Evolutionary conservation across 2,329 filamentous ascomycete genomes (phyloP).

Genomic region (Pseudogymnoascus sp.): DNA sequence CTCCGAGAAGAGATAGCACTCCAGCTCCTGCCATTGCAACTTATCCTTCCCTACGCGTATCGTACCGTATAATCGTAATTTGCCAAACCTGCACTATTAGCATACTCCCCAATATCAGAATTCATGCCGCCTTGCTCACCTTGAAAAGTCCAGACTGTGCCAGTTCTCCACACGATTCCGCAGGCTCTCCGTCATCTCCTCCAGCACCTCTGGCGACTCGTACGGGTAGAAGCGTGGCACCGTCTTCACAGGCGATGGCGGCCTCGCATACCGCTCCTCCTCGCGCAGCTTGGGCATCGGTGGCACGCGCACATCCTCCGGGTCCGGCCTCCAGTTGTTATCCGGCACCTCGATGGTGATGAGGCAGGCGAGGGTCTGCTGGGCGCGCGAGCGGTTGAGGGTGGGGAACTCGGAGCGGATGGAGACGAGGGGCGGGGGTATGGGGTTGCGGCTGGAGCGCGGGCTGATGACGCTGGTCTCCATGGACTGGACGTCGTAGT

Average conservation of each 20-base stretch:
- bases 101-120: neutral
- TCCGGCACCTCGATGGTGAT: constrained; percentile 91
- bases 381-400: constrained; percentile 81
- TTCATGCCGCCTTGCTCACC: constrained; percentile 38
- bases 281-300: constrained; percentile 38
- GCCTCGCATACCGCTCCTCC: constrained; percentile 48
- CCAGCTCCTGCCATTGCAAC: constrained; percentile 92
- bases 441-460: constrained; percentile 69
- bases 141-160: constrained; percentile 89
- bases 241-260: constrained; percentile 47
- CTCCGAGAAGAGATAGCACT: constrained; percentile 94
- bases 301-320: constrained; percentile 64
- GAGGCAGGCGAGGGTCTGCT: constrained; percentile 89
- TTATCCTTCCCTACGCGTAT: constrained; percentile 94
- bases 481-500: constrained; percentile 96
- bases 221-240: constrained; percentile 54
- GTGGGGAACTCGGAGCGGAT: constrained; percentile 96
- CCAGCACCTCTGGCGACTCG: constrained; percentile 68
- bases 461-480: constrained; percentile 76
- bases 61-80: constrained; percentile 79
- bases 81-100: constrained; percentile 65
- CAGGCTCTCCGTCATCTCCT: constrained; percentile 80
- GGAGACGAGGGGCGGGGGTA: constrained; percentile 84
- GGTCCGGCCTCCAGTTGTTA: constrained; percentile 80
- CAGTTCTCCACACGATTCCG: constrained; percentile 91